These are phyloP conservation scores for Alternaria arbusti DNA, from an alignment of 2,329 filamentous ascomycete genomes.

Conservation along the genomic window DNA sequence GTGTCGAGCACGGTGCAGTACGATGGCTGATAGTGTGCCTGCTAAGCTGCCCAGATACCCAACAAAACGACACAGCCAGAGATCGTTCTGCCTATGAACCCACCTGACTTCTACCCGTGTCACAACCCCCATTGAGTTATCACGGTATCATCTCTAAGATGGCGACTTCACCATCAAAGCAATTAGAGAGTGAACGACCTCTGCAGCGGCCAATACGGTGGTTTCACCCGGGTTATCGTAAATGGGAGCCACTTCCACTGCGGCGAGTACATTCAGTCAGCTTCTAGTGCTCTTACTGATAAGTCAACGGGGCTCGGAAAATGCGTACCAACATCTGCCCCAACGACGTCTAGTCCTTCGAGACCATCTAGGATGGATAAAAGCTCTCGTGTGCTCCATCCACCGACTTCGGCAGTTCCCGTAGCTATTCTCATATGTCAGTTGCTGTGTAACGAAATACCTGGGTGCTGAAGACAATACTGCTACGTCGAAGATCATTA, in stretches of 20 bases:
- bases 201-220: slow-evolving; percentile 62
- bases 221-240: slow-evolving; percentile 68
- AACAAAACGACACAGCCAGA: not conserved
- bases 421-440: slow-evolving; percentile 49
- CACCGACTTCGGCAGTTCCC: slow-evolving; percentile 67
- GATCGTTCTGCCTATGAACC: not conserved
- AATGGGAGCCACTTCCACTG: slow-evolving; percentile 66
- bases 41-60: not conserved
- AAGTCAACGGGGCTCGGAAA: not conserved
- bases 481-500: not conserved
- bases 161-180: slow-evolving; percentile 55
- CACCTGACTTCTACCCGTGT: not conserved
- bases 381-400: slow-evolving; percentile 66
- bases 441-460: not conserved
- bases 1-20: not conserved
- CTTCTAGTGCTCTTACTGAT: not conserved
- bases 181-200: slow-evolving; percentile 60
- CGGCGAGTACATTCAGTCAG: slow-evolving; percentile 3
- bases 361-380: slow-evolving; percentile 65
- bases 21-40: not conserved
- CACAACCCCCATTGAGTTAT: not conserved
- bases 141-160: slow-evolving; percentile 23
- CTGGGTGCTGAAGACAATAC: not conserved
- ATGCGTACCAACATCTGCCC: slow-evolving; percentile 61
- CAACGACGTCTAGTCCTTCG: slow-evolving; percentile 63